These are phyloP conservation scores for Fusarium sp. DNA, from an alignment of 2,329 filamentous ascomycete species.

Conservation along the genomic window DNA sequence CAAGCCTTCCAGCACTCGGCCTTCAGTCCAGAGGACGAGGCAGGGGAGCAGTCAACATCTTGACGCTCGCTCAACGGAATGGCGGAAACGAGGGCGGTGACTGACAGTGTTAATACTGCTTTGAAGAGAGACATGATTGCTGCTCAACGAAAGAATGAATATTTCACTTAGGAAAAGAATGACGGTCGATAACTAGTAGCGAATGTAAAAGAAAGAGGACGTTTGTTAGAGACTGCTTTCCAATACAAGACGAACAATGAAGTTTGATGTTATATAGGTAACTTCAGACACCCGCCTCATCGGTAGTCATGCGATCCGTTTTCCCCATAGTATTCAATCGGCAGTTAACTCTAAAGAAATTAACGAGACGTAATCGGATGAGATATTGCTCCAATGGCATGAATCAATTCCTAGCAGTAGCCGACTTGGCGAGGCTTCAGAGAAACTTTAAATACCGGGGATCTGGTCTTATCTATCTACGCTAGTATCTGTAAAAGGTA, in stretches of 20 bases:
- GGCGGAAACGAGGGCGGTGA: slow-evolving; percentile 17
- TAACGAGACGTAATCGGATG: slow-evolving; percentile 22
- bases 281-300: neutral
- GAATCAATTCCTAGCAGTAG: neutral
- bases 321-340: neutral
- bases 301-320: neutral
- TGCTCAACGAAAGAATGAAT: slow-evolving; percentile 4
- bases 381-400: slow-evolving; percentile 7
- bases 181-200: neutral
- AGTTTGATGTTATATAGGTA: slow-evolving; percentile 5
- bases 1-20: slow-evolving; percentile 26
- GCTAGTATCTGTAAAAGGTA: slow-evolving; percentile 17
- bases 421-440: slow-evolving; percentile 25
- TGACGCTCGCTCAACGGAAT: slow-evolving; percentile 11
- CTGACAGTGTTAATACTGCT: slow-evolving; percentile 1
- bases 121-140: slow-evolving; percentile 20
- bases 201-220: slow-evolving; percentile 2
- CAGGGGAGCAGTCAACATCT: slow-evolving; percentile 16
- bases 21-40: slow-evolving; percentile 19
- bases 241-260: neutral
- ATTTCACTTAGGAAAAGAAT: neutral
- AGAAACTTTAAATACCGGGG: slow-evolving; percentile 28
- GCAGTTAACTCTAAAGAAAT: slow-evolving; percentile 15
- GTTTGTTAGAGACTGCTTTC: neutral
- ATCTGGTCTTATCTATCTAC: slow-evolving; percentile 12